phyloP scores from a whole-genome alignment of 495 filamentous ascomycete genomes.

The Aspergillus mulundensis region DNA sequence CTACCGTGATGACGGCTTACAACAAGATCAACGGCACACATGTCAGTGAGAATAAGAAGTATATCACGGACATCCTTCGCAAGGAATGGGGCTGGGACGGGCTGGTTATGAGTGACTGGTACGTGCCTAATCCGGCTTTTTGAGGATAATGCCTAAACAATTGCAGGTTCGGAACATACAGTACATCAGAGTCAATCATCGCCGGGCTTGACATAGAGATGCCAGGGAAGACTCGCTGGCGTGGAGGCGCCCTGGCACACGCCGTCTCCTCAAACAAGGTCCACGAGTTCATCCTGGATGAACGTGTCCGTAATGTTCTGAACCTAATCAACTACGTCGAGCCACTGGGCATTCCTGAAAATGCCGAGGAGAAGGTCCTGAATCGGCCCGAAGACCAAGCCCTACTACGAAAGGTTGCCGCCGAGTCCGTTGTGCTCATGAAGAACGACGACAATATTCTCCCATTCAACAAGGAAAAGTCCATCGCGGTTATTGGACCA shows the following conservation, averaged over 20 bases:
- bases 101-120: constrained; percentile 69
- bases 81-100: constrained; percentile 71
- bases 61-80: constrained; percentile 62
- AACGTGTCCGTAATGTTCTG: constrained; percentile 59
- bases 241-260: constrained; percentile 56
- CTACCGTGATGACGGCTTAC: constrained; percentile 72
- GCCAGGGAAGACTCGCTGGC: constrained; percentile 65
- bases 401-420: constrained; percentile 62
- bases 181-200: constrained; percentile 59
- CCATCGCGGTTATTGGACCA: constrained; percentile 74
- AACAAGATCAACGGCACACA: constrained; percentile 71
- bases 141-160: background rate
- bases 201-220: constrained; percentile 74
- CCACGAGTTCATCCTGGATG: constrained; percentile 53
- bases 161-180: constrained; percentile 58
- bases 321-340: constrained; percentile 61
- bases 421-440: constrained; percentile 71
- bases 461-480: constrained; percentile 59
- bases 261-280: constrained; percentile 58
- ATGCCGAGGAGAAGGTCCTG: constrained; percentile 57
- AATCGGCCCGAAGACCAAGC: constrained; percentile 61
- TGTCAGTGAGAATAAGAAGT: constrained; percentile 60
- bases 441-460: constrained; percentile 68
- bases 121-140: constrained; percentile 19
- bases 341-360: constrained; percentile 56